phyloP scores from a whole-genome alignment of 2,329 filamentous ascomycete species.

The Colletotrichum sp. region DNA sequence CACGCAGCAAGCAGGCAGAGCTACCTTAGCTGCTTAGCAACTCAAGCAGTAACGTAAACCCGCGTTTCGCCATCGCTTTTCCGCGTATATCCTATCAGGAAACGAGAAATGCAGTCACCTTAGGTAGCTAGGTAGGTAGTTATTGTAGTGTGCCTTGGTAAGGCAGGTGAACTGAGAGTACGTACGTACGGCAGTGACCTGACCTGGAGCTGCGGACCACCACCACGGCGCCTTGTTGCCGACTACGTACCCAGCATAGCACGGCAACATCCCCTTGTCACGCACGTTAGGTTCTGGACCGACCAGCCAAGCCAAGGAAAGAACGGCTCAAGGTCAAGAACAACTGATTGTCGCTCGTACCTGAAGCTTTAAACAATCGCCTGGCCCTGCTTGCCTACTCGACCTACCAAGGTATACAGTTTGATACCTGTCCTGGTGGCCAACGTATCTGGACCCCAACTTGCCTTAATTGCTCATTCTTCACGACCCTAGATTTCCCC shows the following conservation, averaged over 20 bases:
- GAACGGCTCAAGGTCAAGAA: not conserved
- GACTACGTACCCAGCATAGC: not conserved
- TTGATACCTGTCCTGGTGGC: not conserved
- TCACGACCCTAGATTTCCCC: not conserved
- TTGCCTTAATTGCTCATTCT: not conserved
- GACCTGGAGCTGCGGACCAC: not conserved
- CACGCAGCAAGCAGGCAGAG: not conserved
- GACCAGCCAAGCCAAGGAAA: not conserved
- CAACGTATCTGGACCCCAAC: not conserved
- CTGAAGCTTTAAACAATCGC: not conserved
- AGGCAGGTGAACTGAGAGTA: not conserved
- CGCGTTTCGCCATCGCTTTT: not conserved
- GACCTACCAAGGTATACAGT: not conserved
- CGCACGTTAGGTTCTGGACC: not conserved
- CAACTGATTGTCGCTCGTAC: not conserved
- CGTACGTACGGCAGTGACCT: not conserved
- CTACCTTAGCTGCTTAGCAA: not conserved
- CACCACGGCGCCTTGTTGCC: not conserved
- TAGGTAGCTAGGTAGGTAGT: not conserved
- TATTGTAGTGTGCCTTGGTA: not conserved
- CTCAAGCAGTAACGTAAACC: not conserved
- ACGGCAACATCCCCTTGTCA: constrained; percentile 5
- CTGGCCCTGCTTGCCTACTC: not conserved
- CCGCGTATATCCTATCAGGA: constrained; percentile 9
- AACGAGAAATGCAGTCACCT: not conserved